Evolutionary conservation across 176 grass and related monocot species (phyloP), one percentile per base, ranked within the genome.

Genomic region (Canna indica): DNA sequence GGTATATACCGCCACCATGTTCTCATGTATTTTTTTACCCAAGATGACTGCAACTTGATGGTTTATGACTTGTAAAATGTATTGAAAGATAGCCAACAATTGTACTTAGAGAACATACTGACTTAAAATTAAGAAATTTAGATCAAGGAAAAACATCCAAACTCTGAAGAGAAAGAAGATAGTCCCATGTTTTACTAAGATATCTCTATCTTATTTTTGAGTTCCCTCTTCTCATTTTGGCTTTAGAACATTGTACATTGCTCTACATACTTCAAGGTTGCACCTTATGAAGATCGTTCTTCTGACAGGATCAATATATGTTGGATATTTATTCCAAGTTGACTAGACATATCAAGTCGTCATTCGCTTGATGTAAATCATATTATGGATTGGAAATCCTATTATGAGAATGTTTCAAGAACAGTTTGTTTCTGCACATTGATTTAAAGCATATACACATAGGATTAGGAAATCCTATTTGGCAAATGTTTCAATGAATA

Each of bases 1-100:
- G 84, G 88, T 97, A 87, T 64, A 71, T 64, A 50, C 25, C 20
- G 59, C 30, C 63, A 63, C 81, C 35, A 64, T 73, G 25, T 75
- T 54, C 36, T 35, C 31, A 32, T 78, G 11, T n/a, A 57, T 24
- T 71, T 63, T 33, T 44, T 22, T 7, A 39, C 10, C 24, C 3
- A 42, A 41, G 3, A 69, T 69, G 67, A 4, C 6, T 46, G 12
- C 27, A 16, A 38, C 27, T 36, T 41, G 6, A 38, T 4, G 20
- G 6, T 36, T 10, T 20, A 9, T 22, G 22, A 29, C 10, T 14
- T 28, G 1, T 11, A 12, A 28, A 2, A 59, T 14, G 7, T 59
- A 28, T 27, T 30, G 25, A 31, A 46, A n/a, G 7, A 30, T 60
- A 60, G 1, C 58, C 24, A 13, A 60, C 27, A 2, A 16, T 14